Evolutionary conservation across 371 early-diverging fungal species (phyloP).

Genomic region (Coemansia sp.): DNA sequence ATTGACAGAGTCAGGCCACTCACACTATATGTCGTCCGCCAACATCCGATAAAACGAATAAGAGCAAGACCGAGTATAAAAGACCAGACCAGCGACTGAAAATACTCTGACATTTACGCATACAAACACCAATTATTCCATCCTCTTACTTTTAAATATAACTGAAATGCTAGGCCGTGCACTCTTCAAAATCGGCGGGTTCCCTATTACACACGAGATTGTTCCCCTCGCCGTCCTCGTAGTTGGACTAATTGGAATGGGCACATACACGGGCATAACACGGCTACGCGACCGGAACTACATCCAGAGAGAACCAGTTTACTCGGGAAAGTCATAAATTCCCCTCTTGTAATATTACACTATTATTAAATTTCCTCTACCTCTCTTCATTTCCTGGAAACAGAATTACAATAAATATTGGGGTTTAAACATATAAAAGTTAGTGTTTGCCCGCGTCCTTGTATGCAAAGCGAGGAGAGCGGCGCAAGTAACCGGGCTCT

Average conservation of each 20-base stretch:
- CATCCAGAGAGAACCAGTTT: constrained; percentile 18
- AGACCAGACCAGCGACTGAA: too few species aligned
- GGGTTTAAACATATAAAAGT: not conserved
- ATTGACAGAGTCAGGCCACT: too few species aligned
- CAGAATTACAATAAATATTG: not conserved
- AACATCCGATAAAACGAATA: too few species aligned
- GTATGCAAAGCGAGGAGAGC: constrained; percentile 36
- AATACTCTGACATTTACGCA: too few species aligned
- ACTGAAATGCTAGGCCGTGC: constrained; percentile 7
- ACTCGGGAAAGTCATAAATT: constrained; percentile 14
- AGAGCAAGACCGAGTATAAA: too few species aligned
- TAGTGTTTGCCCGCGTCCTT: constrained; percentile 14
- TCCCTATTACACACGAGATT: constrained; percentile 45
- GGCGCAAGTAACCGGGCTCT: constrained; percentile 48
- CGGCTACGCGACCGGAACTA: constrained; percentile 42
- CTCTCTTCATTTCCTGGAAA: too few species aligned
- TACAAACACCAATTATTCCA: too few species aligned
- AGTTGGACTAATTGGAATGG: constrained; percentile 21
- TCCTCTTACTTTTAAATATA: too few species aligned
- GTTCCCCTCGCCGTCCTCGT: constrained; percentile 22
- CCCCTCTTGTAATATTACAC: not conserved
- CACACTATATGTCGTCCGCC: too few species aligned
- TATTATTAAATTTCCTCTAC: not conserved
- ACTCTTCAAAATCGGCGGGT: constrained; percentile 36
- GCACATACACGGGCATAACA: constrained; percentile 41